These are phyloP conservation scores for Parastagonospora avenae DNA, from an alignment of 2,329 filamentous ascomycete species.

Conservation along the genomic window DNA sequence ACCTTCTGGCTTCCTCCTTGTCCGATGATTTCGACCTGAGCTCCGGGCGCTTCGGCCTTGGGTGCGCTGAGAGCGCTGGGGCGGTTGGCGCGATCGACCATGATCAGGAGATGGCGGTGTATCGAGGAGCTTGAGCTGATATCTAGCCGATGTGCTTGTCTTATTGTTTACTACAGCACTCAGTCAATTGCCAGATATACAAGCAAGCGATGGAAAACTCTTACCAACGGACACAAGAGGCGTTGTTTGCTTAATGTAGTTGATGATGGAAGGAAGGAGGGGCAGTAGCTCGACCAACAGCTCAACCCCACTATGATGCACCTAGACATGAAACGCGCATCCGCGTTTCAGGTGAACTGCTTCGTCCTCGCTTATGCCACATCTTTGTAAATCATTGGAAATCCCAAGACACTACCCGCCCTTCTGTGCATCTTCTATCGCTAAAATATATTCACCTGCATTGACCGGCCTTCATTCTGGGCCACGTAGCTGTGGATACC, in stretches of 20 bases:
- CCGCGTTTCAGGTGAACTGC: constrained; percentile 23
- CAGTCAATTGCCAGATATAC: background rate
- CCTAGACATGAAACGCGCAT: constrained; percentile 7
- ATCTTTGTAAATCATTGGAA: background rate
- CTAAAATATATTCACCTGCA: background rate
- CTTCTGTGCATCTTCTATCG: background rate
- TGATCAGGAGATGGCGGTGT: constrained; percentile 40
- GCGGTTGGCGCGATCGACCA: constrained; percentile 87
- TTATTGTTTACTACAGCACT: background rate
- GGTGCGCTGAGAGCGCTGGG: constrained; percentile 67
- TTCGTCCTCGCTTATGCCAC: constrained; percentile 13
- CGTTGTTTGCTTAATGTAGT: constrained; percentile 16
- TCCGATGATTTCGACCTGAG: constrained; percentile 79
- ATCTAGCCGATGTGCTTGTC: background rate
- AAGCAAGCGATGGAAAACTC: constrained; percentile 2
- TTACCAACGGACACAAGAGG: constrained; percentile 12
- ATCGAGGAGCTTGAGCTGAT: background rate
- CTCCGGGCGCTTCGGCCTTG: constrained; percentile 66
- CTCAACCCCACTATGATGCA: constrained; percentile 28
- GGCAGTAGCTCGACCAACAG: constrained; percentile 19
- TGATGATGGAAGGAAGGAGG: constrained; percentile 23
- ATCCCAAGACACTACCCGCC: background rate
- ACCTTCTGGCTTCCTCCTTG: constrained; percentile 73
- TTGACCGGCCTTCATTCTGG: background rate
- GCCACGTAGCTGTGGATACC: too few species aligned